Evolutionary conservation across 306 rosid genomes (phyloP).

Genomic region (Quercus engelmannii): DNA sequence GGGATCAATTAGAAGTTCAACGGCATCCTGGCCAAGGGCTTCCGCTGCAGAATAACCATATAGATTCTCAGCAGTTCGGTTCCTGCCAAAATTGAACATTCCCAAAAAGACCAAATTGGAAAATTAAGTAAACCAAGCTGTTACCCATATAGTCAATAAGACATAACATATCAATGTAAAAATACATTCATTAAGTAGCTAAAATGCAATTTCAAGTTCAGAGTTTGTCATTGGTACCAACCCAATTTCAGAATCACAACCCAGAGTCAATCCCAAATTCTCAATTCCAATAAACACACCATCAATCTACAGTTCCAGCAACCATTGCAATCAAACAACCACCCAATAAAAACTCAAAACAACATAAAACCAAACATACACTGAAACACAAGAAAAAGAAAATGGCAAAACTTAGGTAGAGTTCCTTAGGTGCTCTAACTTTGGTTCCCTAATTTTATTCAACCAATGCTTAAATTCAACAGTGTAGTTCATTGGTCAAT

Average conservation of each 20-base stretch:
- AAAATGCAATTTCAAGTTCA: slow-evolving; percentile 10
- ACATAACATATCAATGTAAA: slow-evolving; percentile 15
- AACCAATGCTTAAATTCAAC: too few species aligned
- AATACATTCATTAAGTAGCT: neutral
- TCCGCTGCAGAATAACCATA: slow-evolving; percentile 85
- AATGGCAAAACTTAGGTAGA: neutral
- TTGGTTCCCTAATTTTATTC: too few species aligned
- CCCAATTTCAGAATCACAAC: slow-evolving; percentile 4
- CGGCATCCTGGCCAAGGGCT: slow-evolving; percentile 67
- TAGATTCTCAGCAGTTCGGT: slow-evolving; percentile 76
- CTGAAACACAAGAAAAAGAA: neutral
- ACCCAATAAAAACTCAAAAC: neutral
- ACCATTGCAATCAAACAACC: neutral
- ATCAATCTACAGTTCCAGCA: slow-evolving; percentile 10
- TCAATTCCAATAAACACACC: neutral
- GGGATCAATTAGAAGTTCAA: slow-evolving; percentile 68
- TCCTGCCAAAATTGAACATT: slow-evolving; percentile 54
- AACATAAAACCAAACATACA: neutral
- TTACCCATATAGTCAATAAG: neutral
- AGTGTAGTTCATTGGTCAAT: too few species aligned
- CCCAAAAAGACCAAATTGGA: slow-evolving; percentile 11
- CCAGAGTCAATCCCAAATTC: neutral
- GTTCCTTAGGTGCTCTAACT: too few species aligned
- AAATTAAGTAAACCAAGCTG: slow-evolving; percentile 1
- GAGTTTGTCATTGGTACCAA: neutral